These are phyloP conservation scores for Ogataea zsoltii DNA, from an alignment of 805 yeast genomes.

Conservation along the genomic window DNA sequence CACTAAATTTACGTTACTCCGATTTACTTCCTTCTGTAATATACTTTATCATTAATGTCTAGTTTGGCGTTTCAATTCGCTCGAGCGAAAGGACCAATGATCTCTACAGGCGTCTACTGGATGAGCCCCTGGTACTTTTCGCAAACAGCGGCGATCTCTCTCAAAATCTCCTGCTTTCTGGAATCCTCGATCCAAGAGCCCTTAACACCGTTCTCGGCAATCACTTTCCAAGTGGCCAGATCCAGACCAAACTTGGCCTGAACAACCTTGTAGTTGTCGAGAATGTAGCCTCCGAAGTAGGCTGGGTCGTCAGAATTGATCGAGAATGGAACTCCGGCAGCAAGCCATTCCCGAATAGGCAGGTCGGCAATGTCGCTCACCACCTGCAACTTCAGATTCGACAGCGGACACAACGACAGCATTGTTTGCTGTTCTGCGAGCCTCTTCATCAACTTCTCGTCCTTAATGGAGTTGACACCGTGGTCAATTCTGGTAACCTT, in stretches of 20 bases:
- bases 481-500: slow-evolving; percentile 76
- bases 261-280: slow-evolving; percentile 71
- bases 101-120: slow-evolving; percentile 7
- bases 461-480: slow-evolving; percentile 67
- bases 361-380: slow-evolving; percentile 66
- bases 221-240: slow-evolving; percentile 57
- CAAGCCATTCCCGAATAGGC: slow-evolving; percentile 64
- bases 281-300: slow-evolving; percentile 80
- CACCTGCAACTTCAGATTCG: slow-evolving; percentile 74
- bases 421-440: slow-evolving; percentile 56
- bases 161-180: slow-evolving; percentile 50
- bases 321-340: slow-evolving; percentile 66
- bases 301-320: slow-evolving; percentile 82
- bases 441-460: slow-evolving; percentile 52
- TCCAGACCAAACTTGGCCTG: slow-evolving; percentile 66
- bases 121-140: slow-evolving; percentile 27
- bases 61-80: too few relatives aligned
- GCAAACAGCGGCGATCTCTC: slow-evolving; percentile 44
- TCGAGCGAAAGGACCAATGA: too few relatives aligned
- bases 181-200: slow-evolving; percentile 73
- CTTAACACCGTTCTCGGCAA: slow-evolving; percentile 64
- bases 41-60: too few relatives aligned
- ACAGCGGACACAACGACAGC: slow-evolving; percentile 75
- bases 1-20: too few relatives aligned
- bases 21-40: too few relatives aligned